These are phyloP conservation scores for Nitzschia palea DNA, from an alignment of 108 stramenopile species.

Conservation along the genomic window DNA sequence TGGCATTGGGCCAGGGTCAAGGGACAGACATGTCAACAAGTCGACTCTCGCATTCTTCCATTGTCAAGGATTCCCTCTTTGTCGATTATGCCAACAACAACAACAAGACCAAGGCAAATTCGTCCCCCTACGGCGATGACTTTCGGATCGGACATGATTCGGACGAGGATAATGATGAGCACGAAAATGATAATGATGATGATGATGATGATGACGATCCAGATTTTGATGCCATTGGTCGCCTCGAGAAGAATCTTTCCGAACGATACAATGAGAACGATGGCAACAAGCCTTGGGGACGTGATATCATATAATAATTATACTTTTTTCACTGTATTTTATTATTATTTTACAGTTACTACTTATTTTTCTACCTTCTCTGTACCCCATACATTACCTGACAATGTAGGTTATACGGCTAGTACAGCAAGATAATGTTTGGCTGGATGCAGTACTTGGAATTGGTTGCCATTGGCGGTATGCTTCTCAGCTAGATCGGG, in stretches of 20 bases:
- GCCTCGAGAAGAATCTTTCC: background rate
- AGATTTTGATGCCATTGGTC: slow-evolving; percentile 12
- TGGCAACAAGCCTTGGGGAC: background rate
- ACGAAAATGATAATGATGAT: background rate
- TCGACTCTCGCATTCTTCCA: slow-evolving; percentile 27
- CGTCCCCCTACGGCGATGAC: background rate
- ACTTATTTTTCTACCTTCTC: no score
- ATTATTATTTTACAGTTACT: no score
- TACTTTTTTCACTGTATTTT: no score
- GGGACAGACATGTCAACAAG: background rate
- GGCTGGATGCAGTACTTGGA: no score
- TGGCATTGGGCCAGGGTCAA: slow-evolving; percentile 28
- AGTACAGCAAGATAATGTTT: no score
- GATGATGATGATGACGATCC: slow-evolving; percentile 1
- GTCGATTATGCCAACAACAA: slow-evolving; percentile 24
- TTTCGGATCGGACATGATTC: background rate
- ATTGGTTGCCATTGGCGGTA: no score
- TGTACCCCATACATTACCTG: no score
- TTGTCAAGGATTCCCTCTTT: slow-evolving; percentile 34
- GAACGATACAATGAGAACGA: background rate
- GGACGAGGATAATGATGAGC: slow-evolving; percentile 1
- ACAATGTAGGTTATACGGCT: no score
- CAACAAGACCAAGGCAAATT: background rate
- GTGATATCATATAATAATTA: slow-evolving; percentile 12
- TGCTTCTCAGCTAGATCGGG: no score